Evolutionary conservation across 148 eudicot genomes (phyloP), one percentile per base, ranked within the genome.

Genomic region (Cornus kousa): DNA sequence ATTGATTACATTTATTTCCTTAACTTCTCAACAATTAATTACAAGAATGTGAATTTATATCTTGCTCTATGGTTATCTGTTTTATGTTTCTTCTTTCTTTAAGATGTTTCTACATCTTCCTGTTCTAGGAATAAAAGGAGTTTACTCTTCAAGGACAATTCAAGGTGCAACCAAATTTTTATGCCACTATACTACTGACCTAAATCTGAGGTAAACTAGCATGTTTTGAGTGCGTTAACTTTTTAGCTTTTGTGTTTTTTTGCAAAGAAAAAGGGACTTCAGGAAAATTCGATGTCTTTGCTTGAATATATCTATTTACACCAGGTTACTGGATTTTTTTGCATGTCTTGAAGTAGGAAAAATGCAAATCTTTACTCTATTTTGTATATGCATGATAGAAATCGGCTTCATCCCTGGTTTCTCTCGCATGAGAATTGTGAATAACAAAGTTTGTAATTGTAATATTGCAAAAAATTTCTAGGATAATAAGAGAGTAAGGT

Each of bases 121-220:
- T 81, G 23, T 83, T 78, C 20, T 81, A 96, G 99, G 99, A 80
- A 70, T 88, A 31, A 96, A 87, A 87, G 95, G 94, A 78, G 80
- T 89, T 72, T 90, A 91, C 84, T 87, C 92, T 81, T 93, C 99
- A 39, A 82, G 82, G 84, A 88, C 94, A 72, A 94, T 94, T 80
- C 87, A 85, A 71, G 91, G 91, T 46, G 97, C 94, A 70, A 79
- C 93, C 68, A 83, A 74, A 73, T 94, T 96, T 87, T 80, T 96
- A 46, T 70, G 74, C 50, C 90, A 86, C 16, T 96, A 94, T 73
- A 83, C 82, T 65, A 82, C 85, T 78, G 82, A 50, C 80, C 79
- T 89, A 43, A 76, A 69, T 46, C 68, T 55, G 80, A 88, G 95
- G 99, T 93, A 88, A 31, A 82, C 28, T 17, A 46, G 43, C 20